phyloP scores from a whole-genome alignment of 257 asterid genomes.

The Coffea canephora region DNA sequence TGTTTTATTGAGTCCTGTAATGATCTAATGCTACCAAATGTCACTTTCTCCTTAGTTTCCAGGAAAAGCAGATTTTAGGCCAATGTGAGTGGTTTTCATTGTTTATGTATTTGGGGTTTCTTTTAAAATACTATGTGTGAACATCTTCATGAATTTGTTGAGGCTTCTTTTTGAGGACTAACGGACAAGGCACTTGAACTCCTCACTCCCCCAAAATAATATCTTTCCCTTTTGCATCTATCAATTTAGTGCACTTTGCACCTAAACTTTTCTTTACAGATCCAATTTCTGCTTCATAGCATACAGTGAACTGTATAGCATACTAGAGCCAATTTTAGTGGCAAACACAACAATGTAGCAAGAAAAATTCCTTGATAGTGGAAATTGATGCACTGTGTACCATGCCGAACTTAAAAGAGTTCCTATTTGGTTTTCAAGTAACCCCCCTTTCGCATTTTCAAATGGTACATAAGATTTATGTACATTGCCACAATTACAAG shows the following conservation, averaged over 20 bases:
- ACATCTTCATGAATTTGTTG: neutral
- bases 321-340: neutral
- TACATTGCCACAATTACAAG: neutral
- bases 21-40: neutral
- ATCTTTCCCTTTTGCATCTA: neutral
- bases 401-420: neutral
- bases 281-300: neutral
- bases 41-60: neutral
- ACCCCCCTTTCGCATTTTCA: neutral
- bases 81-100: neutral
- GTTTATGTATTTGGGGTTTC: neutral
- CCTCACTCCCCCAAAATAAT: neutral
- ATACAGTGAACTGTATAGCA: neutral
- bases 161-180: neutral
- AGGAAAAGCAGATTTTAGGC: neutral
- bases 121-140: neutral
- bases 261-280: neutral
- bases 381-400: neutral
- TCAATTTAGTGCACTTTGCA: neutral
- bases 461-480: neutral
- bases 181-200: neutral
- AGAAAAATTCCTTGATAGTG: neutral
- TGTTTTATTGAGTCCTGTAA: neutral
- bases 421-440: neutral
- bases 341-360: neutral